Evolutionary conservation across 306 rosid genomes (phyloP).

Genomic region (Cajanus cajan): DNA sequence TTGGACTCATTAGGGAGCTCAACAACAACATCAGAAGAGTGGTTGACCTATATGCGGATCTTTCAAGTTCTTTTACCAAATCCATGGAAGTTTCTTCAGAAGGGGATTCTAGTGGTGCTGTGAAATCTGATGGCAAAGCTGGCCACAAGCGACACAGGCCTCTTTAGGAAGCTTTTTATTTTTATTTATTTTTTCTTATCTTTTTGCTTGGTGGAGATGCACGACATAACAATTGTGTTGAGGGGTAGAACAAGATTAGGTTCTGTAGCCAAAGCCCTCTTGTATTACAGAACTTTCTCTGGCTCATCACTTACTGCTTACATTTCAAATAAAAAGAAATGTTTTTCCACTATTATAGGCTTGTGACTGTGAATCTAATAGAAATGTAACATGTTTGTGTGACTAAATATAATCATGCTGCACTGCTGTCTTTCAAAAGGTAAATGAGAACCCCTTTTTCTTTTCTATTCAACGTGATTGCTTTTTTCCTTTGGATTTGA

Average conservation of each 20-base stretch:
- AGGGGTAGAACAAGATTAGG: conserved; percentile 44
- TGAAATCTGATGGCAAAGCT: conserved; percentile 73
- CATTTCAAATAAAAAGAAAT: conserved; percentile 48
- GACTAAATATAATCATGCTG: conserved; percentile 14
- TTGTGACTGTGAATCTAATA: conserved; percentile 66
- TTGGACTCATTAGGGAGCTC: conserved; percentile 84
- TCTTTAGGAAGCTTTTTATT: conserved; percentile 30
- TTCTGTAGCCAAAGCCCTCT: conserved; percentile 43
- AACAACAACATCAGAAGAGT: conserved; percentile 93
- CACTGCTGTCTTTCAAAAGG: neutral
- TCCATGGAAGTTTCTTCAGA: conserved; percentile 89
- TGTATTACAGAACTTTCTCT: conserved; percentile 39
- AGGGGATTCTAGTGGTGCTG: conserved; percentile 87
- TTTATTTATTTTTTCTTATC: neutral
- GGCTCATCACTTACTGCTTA: conserved; percentile 47
- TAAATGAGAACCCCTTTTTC: conserved; percentile 16
- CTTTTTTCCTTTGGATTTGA: neutral
- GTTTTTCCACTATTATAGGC: conserved; percentile 48
- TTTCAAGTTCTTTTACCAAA: conserved; percentile 81
- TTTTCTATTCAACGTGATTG: neutral
- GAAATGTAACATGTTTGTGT: conserved; percentile 32
- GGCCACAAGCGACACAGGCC: conserved; percentile 74
- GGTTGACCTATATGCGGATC: conserved; percentile 93
- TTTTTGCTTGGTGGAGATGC: conserved; percentile 41
- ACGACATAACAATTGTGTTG: conserved; percentile 28